Evolutionary conservation across 2,329 filamentous ascomycete genomes (phyloP), one percentile per base, ranked within the genome.

Genomic region (Cadophora sp.): DNA sequence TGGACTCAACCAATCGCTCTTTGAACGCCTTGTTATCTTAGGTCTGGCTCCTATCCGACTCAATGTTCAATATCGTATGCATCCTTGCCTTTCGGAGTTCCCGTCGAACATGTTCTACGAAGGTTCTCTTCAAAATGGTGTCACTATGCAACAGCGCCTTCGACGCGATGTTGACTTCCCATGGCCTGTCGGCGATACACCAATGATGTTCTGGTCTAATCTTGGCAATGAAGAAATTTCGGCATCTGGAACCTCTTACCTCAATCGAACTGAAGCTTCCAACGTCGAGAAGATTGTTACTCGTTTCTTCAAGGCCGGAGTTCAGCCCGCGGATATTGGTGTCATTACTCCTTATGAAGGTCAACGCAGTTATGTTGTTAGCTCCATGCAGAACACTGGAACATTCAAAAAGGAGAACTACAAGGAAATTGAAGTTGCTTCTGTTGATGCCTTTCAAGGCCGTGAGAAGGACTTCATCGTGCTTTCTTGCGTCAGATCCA

Each of bases 171-270:
- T 99, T 33, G 96, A 99, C 79, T 99, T 99, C 79, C 96, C 96
- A 14, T 99, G 96, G 96, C 96, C 96, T 2, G 93, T 97, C 36
- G 88, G 85, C 22, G 95, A 98, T 78, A 93, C 90, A 73, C 96
- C 96, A 3, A 99, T 99, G 96, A 98, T 98, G 96, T 99, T 99
- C 82, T 99, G 96, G 96, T 97, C 94, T 30, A 99, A 99, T 78
- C 83, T 97, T 64, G 96, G 96, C 68, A 97, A 96, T 68, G 96
- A 99, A 80, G 96, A 99, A 80, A 99, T 99, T 60, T 97, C 95
- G 7, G 96, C 96, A 0, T 97, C 94, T 30, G 96, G 96, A 76
- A 99, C 96, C 2, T 98, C 95, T 2, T 99, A 99, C 77, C 90
- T 99, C 72, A 99, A 99, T 80, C 92, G 96, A 56, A 98, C 96